Evolutionary conservation across 148 eudicot genomes (phyloP).

Genomic region (Dianthus caryophyllus): DNA sequence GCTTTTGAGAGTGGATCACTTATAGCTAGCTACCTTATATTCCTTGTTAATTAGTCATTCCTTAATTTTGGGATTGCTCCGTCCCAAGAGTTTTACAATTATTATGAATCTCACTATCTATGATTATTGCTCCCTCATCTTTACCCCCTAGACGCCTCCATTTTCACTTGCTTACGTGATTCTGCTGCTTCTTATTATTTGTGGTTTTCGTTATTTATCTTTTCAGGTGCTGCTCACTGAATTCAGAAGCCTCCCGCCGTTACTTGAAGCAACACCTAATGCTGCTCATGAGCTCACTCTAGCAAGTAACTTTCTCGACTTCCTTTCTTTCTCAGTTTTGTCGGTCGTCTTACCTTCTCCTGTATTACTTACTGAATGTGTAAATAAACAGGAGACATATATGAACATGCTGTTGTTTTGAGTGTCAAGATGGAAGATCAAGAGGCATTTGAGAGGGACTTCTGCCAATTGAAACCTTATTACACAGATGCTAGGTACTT

Average conservation of each 20-base stretch:
- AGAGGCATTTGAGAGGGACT: too few relatives aligned
- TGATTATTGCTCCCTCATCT: not conserved
- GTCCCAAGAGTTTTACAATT: not conserved
- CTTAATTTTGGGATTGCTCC: not conserved
- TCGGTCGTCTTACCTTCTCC: too few relatives aligned
- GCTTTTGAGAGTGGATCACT: not conserved
- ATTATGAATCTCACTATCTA: not conserved
- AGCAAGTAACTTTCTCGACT: constrained; percentile 53
- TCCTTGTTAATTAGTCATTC: not conserved
- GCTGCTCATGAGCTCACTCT: constrained; percentile 71
- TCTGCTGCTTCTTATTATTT: not conserved
- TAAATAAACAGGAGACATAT: too few relatives aligned
- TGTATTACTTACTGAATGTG: too few relatives aligned
- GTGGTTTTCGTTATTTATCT: constrained; percentile 4
- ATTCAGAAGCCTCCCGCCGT: constrained; percentile 84
- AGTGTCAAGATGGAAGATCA: too few relatives aligned
- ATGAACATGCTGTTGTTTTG: too few relatives aligned
- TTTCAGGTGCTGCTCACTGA: constrained; percentile 64
- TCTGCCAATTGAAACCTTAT: constrained; percentile 94
- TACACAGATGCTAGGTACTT: constrained; percentile 80
- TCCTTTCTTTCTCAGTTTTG: not conserved
- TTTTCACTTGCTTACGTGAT: not conserved
- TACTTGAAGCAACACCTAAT: constrained; percentile 62
- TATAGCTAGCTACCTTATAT: too few relatives aligned
- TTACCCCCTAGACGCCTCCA: too few relatives aligned